These are phyloP conservation scores for Podaxis sp. DNA, from an alignment of 768 basidiomycete species.

Conservation along the genomic window DNA sequence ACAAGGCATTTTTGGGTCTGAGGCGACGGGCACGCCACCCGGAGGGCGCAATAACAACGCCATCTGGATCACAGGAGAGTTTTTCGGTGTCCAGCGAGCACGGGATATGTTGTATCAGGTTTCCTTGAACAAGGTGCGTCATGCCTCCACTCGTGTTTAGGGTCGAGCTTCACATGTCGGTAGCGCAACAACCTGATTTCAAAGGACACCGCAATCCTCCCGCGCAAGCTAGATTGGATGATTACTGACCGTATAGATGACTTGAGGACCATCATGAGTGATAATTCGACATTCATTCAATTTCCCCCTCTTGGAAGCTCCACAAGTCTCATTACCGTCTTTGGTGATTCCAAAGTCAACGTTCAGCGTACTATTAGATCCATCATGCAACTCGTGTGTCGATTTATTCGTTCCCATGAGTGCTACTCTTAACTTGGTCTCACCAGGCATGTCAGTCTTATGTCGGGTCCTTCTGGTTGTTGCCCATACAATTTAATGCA, in stretches of 20 bases:
- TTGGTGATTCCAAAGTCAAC: conserved; percentile 89
- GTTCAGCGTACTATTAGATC: conserved; percentile 92
- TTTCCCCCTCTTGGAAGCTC: conserved; percentile 91
- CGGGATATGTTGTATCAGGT: conserved; percentile 92
- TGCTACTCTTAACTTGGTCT: not conserved
- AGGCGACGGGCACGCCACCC: conserved; percentile 38
- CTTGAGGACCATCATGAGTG: conserved; percentile 86
- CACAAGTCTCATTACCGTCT: conserved; percentile 89
- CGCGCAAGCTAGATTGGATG: conserved; percentile 98
- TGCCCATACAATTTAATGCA: conserved; percentile 92
- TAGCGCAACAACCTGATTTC: conserved; percentile 90
- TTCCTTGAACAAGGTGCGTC: conserved; percentile 75
- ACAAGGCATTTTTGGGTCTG: conserved; percentile 77
- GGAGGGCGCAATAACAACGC: conserved; percentile 61
- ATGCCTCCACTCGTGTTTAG: conserved; percentile 6
- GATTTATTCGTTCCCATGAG: not conserved
- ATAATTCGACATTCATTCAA: conserved; percentile 94
- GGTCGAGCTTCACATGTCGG: not conserved
- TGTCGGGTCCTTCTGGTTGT: conserved; percentile 94
- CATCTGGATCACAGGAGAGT: conserved; percentile 97
- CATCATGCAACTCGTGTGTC: conserved; percentile 88
- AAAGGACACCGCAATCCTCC: conserved; percentile 88
- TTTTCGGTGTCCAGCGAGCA: conserved; percentile 92
- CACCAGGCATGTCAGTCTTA: conserved; percentile 92
- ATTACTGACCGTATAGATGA: conserved; percentile 95